Base-by-base conservation (phyloP, 495 filamentous ascomycete genomes). In the Penicillium canescens region DNA sequence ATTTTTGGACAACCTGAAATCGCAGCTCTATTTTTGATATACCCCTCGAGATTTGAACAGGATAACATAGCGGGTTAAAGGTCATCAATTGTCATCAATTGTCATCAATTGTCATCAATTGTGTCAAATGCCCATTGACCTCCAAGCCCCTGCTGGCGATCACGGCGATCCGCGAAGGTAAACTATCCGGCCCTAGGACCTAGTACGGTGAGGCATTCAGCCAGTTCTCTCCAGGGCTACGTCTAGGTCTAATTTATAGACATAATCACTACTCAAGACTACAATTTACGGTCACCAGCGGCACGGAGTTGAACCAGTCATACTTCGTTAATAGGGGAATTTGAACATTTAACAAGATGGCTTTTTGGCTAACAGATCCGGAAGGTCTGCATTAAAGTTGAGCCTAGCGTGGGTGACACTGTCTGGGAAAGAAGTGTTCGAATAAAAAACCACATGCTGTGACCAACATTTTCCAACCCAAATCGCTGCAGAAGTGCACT, bases 361-460 rank as follows among this genome's bases (percentile, higher is more conserved):
- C 54, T 68, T 72, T 73, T 76, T 74, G 68, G 73, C 68, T 76
- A 76, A 69, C 69, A 67, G 64, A 72, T 60, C 69, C 64, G 61
- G 59, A 53, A 54, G 68, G 71, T 66, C 68, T 70, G 71, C 63
- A 74, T 73, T 73, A 72, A 63, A 62, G 65, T 72, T 70, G 63
- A 60, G 52, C 66, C 71, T 62, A 55, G 55, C 58, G 58, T 65
- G 60, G 56, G 52, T 54, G 56, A 67, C 54, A 68, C 55, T 46
- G 50, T 56, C 64, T 58, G 65, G 69, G 65, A 54, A 61, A 76
- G 62, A 62, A 63, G 58, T 63, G 57, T 52, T 66, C 56, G 66
- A 64, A 71, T 49, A 62, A 47, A 69, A 67, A 74, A 66, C 70
- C 65, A 76, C 67, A 72, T 72, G 64, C 67, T 62, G 62, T 46